Evolutionary conservation across 192 early-diverging fungal species (phyloP), one percentile per base, ranked within the genome.

Genomic region (Gamsiella multidivaricata): DNA sequence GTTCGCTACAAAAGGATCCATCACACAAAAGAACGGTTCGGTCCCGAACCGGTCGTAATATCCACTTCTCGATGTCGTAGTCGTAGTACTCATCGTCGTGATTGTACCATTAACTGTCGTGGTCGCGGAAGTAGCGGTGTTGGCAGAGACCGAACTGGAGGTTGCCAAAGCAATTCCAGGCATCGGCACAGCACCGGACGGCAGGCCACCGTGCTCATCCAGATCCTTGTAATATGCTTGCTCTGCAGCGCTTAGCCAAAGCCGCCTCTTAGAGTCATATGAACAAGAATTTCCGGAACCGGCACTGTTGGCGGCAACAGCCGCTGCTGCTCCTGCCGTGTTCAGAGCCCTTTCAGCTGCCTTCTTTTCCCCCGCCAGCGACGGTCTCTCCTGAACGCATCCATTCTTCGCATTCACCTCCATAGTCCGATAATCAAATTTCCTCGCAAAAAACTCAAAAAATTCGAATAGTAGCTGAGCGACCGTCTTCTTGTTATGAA

Each of bases 351-450:
- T 20, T 10, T 18, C 18, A 25, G 10, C 52, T 55, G 17, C 17
- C 33, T n/a, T 12, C 25, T 61, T 66, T 25, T 66, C 45, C 15
- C 36, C 47, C 2, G 9, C 26, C 3, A 65, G 26, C n/a, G 43
- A 37, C 22, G 51, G 46, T 9, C 71, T 46, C 14, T 65, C 63
- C 41, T 66, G 71, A 23, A 61, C 28, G 15, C 39, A 18, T 25
- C 73, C 73, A 2, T 28, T n/a, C 31, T 25, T 20, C 0, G 65
- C 3, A 0, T 45, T 51, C 26, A 76, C 73, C 53, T 76, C 73
- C 73, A 76, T 76, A 9, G 59, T 62, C 23, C 65, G 37, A 46
- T 76, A 76, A 45, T 76, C 73, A 50, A 76, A 76, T 22, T 50
- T 36, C 11, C 73, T 34, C 3, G 65, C 20, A 56, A 41, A 76